These are phyloP conservation scores for Gossypium armourianum DNA, from an alignment of 441 rosid species.

Conservation along the genomic window DNA sequence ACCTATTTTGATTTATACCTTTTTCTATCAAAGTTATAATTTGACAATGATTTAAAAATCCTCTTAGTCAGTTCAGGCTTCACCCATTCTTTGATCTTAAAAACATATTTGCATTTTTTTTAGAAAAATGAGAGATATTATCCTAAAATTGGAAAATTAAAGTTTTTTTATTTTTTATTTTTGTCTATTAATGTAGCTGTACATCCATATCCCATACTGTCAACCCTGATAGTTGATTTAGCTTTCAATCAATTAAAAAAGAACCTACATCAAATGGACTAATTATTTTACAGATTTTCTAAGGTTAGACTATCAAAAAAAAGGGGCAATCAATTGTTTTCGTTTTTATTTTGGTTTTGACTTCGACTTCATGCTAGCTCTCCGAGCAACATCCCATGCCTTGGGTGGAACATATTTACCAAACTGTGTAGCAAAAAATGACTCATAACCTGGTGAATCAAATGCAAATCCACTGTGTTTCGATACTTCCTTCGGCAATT, in stretches of 20 bases:
- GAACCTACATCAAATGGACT: constrained; percentile 16
- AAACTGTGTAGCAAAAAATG: constrained; percentile 79
- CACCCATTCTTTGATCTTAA: no score
- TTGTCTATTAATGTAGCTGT: constrained; percentile 18
- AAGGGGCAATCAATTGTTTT: constrained; percentile 27
- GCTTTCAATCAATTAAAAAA: not conserved
- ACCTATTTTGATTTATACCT: no score
- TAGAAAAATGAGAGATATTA: not conserved
- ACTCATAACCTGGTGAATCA: constrained; percentile 91
- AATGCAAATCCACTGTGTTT: constrained; percentile 91
- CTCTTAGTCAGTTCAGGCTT: no score
- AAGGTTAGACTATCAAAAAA: constrained; percentile 6
- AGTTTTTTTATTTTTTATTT: not conserved
- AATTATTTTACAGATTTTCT: constrained; percentile 24
- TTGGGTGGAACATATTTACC: constrained; percentile 81
- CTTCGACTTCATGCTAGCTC: constrained; percentile 68
- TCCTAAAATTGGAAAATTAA: not conserved
- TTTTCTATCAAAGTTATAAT: no score
- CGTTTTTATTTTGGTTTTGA: constrained; percentile 27
- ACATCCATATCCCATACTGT: constrained; percentile 11
- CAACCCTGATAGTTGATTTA: not conserved
- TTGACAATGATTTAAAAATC: no score
- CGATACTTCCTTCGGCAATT: constrained; percentile 77
- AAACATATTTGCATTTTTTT: no score
- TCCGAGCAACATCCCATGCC: constrained; percentile 94